Percentiles rank a stretch among this genome's conserved stretches.
Conservation (phyloP, 139 green algal species). For the Chlorella sp. region DNA sequence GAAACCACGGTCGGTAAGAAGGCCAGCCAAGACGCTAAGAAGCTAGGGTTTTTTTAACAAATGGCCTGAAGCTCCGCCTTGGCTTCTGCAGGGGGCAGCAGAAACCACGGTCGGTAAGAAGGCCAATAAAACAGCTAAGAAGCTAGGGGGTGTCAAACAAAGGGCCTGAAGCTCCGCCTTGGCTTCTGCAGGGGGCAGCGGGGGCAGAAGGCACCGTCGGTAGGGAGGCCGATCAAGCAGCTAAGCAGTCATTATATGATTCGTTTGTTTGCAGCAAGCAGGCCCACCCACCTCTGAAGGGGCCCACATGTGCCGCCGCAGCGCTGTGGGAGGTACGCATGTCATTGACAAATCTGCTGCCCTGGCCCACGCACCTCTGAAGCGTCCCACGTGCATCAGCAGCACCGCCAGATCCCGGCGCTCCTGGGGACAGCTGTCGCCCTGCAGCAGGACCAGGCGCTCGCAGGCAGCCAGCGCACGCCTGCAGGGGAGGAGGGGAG, state of each 20-base stretch:
- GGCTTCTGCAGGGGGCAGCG: background rate
- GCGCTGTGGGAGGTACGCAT: no score
- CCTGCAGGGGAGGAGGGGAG: background rate
- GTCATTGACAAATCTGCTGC: no score
- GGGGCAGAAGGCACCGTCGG: no score
- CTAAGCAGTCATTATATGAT: no score
- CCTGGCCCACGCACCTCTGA: slow-evolving; percentile 16
- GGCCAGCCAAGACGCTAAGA: no score
- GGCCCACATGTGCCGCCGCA: slow-evolving; percentile 67
- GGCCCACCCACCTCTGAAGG: slow-evolving; percentile 25
- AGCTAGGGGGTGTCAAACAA: no score
- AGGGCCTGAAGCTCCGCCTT: slow-evolving; percentile 9
- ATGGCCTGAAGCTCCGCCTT: slow-evolving; percentile 9
- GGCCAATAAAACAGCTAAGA: no score
- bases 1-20: no score
- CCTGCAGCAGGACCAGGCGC: slow-evolving; percentile 74
- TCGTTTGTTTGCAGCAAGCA: no score
- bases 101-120: no score
- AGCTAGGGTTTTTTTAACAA: no score
- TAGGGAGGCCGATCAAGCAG: no score
- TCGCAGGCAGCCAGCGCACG: slow-evolving; percentile 67
- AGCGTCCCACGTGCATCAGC: slow-evolving; percentile 64
- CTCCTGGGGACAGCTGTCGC: slow-evolving; percentile 49
- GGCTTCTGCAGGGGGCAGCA: background rate
- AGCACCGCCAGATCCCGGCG: slow-evolving; percentile 67